Percentiles rank a stretch among this genome's conserved stretches.
Conservation (phyloP, 768 basidiomycete genomes). For the Imleria badia region DNA sequence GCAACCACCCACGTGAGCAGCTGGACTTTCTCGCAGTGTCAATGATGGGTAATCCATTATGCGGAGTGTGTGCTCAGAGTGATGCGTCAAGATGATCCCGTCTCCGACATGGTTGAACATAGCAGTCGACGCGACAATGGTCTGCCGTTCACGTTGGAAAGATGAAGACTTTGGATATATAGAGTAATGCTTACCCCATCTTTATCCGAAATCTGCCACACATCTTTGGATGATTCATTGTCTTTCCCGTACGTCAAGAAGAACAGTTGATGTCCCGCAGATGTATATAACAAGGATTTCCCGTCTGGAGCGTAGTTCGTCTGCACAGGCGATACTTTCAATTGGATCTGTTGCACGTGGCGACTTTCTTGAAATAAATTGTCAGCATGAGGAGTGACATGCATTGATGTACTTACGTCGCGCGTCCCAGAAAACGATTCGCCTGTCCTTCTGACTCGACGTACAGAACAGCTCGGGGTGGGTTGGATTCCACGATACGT, state of each 20-base stretch:
- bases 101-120: conserved; percentile 78
- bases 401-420: conserved; percentile 51
- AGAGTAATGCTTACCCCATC: conserved; percentile 18
- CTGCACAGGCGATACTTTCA: conserved; percentile 63
- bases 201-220: conserved; percentile 43
- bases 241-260: conserved; percentile 59
- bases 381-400: conserved; percentile 4
- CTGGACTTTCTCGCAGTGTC: conserved; percentile 54
- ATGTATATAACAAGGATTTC: conserved; percentile 59
- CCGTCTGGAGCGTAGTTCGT: conserved; percentile 76
- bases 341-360: conserved; percentile 54
- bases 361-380: conserved; percentile 57
- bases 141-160: conserved; percentile 27
- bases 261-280: conserved; percentile 58
- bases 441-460: conserved; percentile 71
- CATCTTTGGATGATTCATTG: conserved; percentile 51
- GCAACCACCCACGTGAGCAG: conserved; percentile 82
- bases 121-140: conserved; percentile 57
- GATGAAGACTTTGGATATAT: not conserved
- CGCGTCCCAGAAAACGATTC: conserved; percentile 83
- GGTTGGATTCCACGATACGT: conserved; percentile 82
- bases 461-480: conserved; percentile 83
- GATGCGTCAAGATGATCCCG: conserved; percentile 64
- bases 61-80: conserved; percentile 62
- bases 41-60: conserved; percentile 70